A percentile compares a stretch with the other conserved stretches of the same genome.
Conservation (phyloP, 257 asterid genomes). For the Verbena officinalis region DNA sequence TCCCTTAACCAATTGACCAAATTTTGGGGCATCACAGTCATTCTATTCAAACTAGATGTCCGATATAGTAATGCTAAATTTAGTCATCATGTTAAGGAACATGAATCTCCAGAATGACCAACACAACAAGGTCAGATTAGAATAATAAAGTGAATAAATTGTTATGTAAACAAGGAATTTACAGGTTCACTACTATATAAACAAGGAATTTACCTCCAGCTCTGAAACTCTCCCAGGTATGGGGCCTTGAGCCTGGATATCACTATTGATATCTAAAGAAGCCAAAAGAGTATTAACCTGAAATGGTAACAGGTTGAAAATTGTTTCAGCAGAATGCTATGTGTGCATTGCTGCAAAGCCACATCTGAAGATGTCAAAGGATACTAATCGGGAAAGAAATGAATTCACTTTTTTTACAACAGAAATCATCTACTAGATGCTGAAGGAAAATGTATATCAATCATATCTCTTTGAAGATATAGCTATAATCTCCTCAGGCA, state of each 20-base stretch:
- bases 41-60: too few relatives aligned
- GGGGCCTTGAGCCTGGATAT: conserved; percentile 70
- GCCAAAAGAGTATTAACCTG: conserved; percentile 94
- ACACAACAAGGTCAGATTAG: too few relatives aligned
- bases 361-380: not conserved
- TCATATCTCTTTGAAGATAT: not conserved
- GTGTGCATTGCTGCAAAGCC: not conserved
- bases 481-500: not conserved
- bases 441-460: not conserved
- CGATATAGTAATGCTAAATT: too few relatives aligned
- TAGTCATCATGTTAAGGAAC: too few relatives aligned
- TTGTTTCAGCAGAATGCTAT: not conserved
- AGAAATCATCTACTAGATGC: too few relatives aligned
- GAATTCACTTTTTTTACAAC: not conserved
- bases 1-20: too few relatives aligned
- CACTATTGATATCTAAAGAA: conserved; percentile 84
- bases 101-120: too few relatives aligned
- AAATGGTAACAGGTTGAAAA: conserved; percentile 28
- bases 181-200: not conserved
- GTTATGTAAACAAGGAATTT: too few relatives aligned
- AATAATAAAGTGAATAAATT: not conserved
- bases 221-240: conserved; percentile 74
- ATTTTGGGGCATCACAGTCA: too few relatives aligned
- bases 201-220: conserved; percentile 63
- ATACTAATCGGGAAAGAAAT: not conserved